phyloP scores from a whole-genome alignment of 257 asterid genomes.

The Plantago major region DNA sequence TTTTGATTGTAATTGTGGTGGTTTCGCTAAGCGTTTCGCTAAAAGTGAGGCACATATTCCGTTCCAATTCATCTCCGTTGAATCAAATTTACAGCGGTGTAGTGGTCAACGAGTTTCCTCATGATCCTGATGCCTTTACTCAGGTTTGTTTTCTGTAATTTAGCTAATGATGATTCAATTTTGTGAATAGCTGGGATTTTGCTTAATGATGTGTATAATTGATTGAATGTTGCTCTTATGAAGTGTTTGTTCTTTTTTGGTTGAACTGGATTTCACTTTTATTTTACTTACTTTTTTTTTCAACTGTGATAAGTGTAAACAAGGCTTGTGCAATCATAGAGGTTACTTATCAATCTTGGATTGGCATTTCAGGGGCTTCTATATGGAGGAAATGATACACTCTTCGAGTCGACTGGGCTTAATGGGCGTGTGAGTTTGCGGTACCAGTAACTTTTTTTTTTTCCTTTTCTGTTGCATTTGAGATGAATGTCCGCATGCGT shows the following conservation, averaged over 20 bases:
- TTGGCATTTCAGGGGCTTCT: slow-evolving; percentile 70
- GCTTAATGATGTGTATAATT: neutral
- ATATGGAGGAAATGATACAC: slow-evolving; percentile 70
- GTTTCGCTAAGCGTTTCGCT: slow-evolving; percentile 32
- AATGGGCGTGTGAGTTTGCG: slow-evolving; percentile 67
- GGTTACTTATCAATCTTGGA: no score
- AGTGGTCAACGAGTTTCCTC: slow-evolving; percentile 77
- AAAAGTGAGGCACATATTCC: slow-evolving; percentile 24
- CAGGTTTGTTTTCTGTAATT: slow-evolving; percentile 42
- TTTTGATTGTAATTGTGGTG: slow-evolving; percentile 25
- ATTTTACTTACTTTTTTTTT: no score
- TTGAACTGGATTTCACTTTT: no score
- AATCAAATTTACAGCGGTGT: slow-evolving; percentile 43
- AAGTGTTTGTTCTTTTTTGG: no score
- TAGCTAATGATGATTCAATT: neutral
- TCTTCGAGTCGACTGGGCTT: slow-evolving; percentile 90
- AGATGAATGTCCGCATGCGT: neutral
- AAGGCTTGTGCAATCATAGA: no score
- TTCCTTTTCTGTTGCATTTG: neutral
- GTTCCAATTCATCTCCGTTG: slow-evolving; percentile 18
- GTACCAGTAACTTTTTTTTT: no score
- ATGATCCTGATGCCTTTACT: slow-evolving; percentile 78
- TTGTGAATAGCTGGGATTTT: neutral
- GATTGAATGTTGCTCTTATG: neutral
- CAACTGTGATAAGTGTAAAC: no score